Base-by-base conservation (phyloP, 495 filamentous ascomycete species). In the Cairneyella variabilis region DNA sequence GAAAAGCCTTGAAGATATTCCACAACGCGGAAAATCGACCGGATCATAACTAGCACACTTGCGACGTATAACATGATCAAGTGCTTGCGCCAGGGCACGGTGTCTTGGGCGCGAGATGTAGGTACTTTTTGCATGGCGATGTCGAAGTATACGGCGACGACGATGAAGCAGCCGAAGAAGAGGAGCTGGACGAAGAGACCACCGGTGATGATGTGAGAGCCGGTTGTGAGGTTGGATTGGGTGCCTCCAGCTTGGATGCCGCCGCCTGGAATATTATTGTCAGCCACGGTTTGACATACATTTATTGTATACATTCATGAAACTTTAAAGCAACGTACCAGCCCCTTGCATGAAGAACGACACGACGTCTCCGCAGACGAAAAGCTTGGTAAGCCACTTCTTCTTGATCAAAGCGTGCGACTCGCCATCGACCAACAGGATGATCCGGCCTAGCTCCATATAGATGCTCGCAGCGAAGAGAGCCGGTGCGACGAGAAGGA, bases 1-100 rank as follows among this genome's bases (percentile, higher is more conserved):
- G 69, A 64, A 40, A 74, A 64, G 0, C 85, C 83, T 60, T 78
- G 67, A 0, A 76, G 21, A 48, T 82, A 89, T 67, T 89, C 86
- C 12, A 84, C 64, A 14, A 83, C 70, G 14, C 85, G 72, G 58
- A 86, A 78, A 3, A 86, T 51, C 6, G 71, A 78, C 3, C 86
- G 75, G 3, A 86, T 54, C 47, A 88, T 53, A 49, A 89, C 85
- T 4, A 87, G 62, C 0, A 57, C 61, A 44, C 72, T 77, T 2
- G 68, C 69, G 10, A 27, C 43, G 60, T 84, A 87, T 5, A 86
- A 70, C 11, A 30, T 42, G 12, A 22, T 46, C 3, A 47, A 18
- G 28, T 54, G 51, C 30, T 54, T 54, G 25, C 41, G 40, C 40
- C 42, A 54, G 4, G 40, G 28, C 8, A 45, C 26, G 17, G 3